Base-by-base conservation (phyloP, 352 stramenopile genomes). In the Aphanomyces astaci region DNA sequence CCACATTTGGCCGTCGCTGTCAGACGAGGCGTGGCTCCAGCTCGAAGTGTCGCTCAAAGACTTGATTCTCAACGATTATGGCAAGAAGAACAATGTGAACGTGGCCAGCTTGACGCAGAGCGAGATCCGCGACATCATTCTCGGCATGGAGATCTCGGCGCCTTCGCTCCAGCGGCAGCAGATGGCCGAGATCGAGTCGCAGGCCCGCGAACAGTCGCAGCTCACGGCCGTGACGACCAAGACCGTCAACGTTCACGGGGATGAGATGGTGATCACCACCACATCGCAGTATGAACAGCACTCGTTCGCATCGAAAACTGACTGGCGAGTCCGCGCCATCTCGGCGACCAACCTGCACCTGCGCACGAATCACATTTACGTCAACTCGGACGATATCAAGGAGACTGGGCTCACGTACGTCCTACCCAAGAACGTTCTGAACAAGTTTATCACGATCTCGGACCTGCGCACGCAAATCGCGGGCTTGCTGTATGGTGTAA, bases 81-180 rank as follows among this genome's bases (percentile, higher is more conserved):
- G 97, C 64, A 99, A 99, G 81, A 99, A 99, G 77, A 99, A 99
- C 81, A 99, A 99, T 75, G 97, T 99, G 31, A 99, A 99, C 78
- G 97, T 99, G 9, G 97, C 95, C 19, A 99, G 96, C 57, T 81
- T 99, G 67, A 99, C 98, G 2, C 96, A 99, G 73, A 98, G 92
- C 52, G 98, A 99, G 78, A 99, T 99, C 59, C 91, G 98, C 62
- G 98, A 99, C 74, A 99, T 99, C 72, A 99, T 99, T 77, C 76
- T 99, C 32, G 98, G 98, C 67, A 99, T 99, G 97, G 97, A 99
- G 78, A 99, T 99, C 72, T 97, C 97, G 33, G 96, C 98, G 53
- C 98, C 98, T 49, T 99, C 96, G 27, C 83, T 99, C 62, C 98
- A 99, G 73, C 89, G 98, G 4, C 97, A 99, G 75, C 97, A 99